Conservation (phyloP, 192 early-diverging fungal genomes). For the Geranomyces variabilis region DNA sequence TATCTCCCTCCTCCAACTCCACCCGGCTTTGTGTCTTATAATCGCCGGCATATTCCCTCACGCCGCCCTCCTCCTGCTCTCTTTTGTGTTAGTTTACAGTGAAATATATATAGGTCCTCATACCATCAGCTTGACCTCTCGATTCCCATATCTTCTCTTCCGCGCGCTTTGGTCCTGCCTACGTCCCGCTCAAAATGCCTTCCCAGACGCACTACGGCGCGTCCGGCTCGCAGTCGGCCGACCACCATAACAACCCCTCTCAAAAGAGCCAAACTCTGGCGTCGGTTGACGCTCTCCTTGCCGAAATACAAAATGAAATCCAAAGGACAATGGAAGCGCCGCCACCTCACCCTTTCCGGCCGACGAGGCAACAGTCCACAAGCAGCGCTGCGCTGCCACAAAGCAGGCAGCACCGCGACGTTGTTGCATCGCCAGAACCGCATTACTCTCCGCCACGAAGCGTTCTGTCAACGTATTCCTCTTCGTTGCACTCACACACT, state of each 20-base stretch:
- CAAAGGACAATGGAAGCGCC: constrained; percentile 4
- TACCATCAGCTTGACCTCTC: background rate
- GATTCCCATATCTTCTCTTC: background rate
- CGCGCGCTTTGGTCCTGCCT: background rate
- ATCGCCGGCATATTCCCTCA: too few species aligned
- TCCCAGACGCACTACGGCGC: background rate
- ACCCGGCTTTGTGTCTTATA: too few species aligned
- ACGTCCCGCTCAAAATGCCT: background rate
- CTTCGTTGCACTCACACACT: background rate
- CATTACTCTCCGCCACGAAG: too few species aligned
- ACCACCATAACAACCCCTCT: background rate
- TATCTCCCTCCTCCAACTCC: too few species aligned
- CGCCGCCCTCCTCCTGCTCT: too few species aligned
- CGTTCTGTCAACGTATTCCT: too few species aligned
- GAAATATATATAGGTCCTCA: too few species aligned
- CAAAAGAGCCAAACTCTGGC: background rate
- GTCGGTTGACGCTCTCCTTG: constrained; percentile 10
- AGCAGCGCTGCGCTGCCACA: too few species aligned
- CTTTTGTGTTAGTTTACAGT: too few species aligned
- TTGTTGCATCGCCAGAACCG: too few species aligned
- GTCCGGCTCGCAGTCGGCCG: background rate
- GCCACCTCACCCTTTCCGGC: background rate
- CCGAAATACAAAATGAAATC: constrained; percentile 5
- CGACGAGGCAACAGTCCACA: background rate
- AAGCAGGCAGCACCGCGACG: background rate